Evolutionary conservation across 805 yeast species (phyloP).

Genomic region (Hanseniaspora lachancei): DNA sequence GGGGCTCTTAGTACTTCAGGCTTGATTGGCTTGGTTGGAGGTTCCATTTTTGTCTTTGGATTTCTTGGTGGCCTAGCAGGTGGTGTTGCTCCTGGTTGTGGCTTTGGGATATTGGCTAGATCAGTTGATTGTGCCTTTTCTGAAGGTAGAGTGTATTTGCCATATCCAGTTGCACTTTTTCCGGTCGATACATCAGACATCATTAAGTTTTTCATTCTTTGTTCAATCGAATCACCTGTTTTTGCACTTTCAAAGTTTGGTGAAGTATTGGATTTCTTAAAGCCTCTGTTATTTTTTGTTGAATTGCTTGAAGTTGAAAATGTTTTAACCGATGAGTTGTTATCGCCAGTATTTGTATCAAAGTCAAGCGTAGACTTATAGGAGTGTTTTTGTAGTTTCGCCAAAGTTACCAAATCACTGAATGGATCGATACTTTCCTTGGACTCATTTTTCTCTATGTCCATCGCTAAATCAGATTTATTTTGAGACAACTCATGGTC

Average conservation of each 20-base stretch:
- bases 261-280: not conserved
- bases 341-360: not conserved
- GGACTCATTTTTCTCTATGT: not conserved
- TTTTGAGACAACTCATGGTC: not conserved
- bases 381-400: conserved; percentile 3
- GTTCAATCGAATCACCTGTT: conserved; percentile 34
- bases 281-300: not conserved
- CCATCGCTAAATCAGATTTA: not conserved
- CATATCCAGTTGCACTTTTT: conserved; percentile 71
- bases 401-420: conserved; percentile 7
- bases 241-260: not conserved
- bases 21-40: conserved; percentile 12
- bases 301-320: not conserved
- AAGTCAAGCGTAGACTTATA: not conserved
- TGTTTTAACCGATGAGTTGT: conserved; percentile 7
- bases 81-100: conserved; percentile 15
- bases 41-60: conserved; percentile 4
- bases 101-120: not conserved
- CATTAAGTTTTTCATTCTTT: conserved; percentile 41
- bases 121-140: not conserved
- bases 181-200: conserved; percentile 26
- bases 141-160: conserved; percentile 45
- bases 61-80: conserved; percentile 21
- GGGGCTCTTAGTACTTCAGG: conserved; percentile 29
- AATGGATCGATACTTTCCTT: conserved; percentile 1